phyloP scores from a whole-genome alignment of 2,329 filamentous ascomycete genomes.

The Claviceps sp. region DNA sequence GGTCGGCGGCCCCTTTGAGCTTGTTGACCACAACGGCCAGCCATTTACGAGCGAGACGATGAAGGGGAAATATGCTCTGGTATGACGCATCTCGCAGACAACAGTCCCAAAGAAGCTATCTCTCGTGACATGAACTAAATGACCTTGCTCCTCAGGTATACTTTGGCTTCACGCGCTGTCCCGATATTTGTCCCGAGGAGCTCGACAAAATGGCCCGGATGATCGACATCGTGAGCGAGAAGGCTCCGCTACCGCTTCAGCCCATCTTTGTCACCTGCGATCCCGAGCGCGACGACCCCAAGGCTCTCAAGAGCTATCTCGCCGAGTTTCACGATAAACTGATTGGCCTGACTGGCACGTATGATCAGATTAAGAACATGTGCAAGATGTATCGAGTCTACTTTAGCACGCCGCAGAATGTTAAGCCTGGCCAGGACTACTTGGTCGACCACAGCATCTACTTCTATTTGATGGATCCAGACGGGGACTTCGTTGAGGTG shows the following conservation, averaged over 20 bases:
- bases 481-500: constrained; percentile 95
- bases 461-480: constrained; percentile 98
- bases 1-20: constrained; percentile 75
- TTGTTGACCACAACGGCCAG: constrained; percentile 71
- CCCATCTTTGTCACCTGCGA: constrained; percentile 95
- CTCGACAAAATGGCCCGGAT: constrained; percentile 98
- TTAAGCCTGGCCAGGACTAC: constrained; percentile 91
- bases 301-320: constrained; percentile 74
- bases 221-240: constrained; percentile 57
- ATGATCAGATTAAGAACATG: constrained; percentile 83
- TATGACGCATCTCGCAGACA: constrained; percentile 23
- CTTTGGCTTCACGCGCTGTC: constrained; percentile 96
- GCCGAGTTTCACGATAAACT: constrained; percentile 80
- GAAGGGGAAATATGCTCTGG: constrained; percentile 74
- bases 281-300: constrained; percentile 76
- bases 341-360: constrained; percentile 81
- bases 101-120: not conserved
- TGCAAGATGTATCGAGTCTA: constrained; percentile 97
- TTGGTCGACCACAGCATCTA: constrained; percentile 98
- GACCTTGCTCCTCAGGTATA: constrained; percentile 51
- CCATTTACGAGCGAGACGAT: constrained; percentile 67
- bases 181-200: constrained; percentile 97
- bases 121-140: not conserved
- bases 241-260: constrained; percentile 40
- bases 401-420: constrained; percentile 80